These are phyloP conservation scores for Helicocarpus griseus DNA, from an alignment of 2,329 filamentous ascomycete species.

Conservation along the genomic window DNA sequence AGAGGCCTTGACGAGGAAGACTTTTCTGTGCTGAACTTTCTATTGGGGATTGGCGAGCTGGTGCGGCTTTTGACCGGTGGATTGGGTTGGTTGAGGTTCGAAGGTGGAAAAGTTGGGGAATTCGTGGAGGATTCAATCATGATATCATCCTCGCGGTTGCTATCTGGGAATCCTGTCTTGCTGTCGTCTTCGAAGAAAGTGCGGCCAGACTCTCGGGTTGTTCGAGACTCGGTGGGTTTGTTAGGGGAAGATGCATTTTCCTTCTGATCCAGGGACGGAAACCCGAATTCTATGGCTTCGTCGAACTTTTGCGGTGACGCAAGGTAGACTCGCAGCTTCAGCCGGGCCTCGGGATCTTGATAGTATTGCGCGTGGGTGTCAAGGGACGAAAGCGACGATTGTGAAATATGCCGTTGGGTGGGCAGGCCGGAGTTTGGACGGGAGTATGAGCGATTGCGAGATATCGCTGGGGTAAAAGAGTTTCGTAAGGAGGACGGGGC, in stretches of 20 bases:
- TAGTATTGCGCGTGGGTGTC: conserved; percentile 74
- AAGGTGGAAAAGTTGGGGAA: not conserved
- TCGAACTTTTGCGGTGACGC: conserved; percentile 92
- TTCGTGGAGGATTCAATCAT: not conserved
- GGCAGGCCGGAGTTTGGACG: conserved; percentile 33
- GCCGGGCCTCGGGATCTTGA: conserved; percentile 76
- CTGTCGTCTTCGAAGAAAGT: conserved; percentile 44
- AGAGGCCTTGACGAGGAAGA: conserved; percentile 11
- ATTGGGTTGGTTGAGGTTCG: conserved; percentile 14
- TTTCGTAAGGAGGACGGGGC: conserved; percentile 19
- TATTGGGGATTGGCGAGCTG: conserved; percentile 2
- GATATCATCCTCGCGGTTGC: not conserved
- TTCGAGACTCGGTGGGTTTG: conserved; percentile 21
- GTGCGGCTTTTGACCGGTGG: conserved; percentile 12
- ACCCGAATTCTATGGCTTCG: conserved; percentile 88
- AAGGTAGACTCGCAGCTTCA: conserved; percentile 76
- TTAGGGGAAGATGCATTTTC: conserved; percentile 15
- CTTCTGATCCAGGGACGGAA: conserved; percentile 47
- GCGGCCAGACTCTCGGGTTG: conserved; percentile 37
- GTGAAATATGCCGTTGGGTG: conserved; percentile 47
- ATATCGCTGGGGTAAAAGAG: conserved; percentile 17
- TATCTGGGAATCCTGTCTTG: conserved; percentile 21
- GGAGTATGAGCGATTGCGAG: conserved; percentile 27
- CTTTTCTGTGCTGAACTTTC: conserved; percentile 2
- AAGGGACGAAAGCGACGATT: conserved; percentile 44